Conservation (phyloP, 1,139 yeast species). For the Blastobotrys indianensis region DNA sequence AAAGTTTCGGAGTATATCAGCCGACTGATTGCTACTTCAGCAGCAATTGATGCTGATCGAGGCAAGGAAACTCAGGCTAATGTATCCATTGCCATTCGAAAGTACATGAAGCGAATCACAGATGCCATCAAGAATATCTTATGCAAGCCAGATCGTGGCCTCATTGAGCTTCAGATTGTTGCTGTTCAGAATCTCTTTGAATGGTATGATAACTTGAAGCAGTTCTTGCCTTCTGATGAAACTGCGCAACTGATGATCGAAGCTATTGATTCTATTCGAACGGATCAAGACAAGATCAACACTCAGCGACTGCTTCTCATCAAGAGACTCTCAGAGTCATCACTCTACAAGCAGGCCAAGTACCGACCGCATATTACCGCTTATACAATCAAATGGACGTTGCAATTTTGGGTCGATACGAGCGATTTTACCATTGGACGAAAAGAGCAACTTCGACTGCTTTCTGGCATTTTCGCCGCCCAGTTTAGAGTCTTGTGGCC, state of each 20-base stretch:
- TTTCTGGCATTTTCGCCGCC: conserved; percentile 31
- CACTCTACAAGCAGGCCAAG: conserved; percentile 38
- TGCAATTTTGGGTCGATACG: conserved; percentile 27
- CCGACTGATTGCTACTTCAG: conserved; percentile 27
- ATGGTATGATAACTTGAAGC: conserved; percentile 22
- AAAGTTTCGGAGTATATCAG: conserved; percentile 27
- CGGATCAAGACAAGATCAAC: conserved; percentile 40
- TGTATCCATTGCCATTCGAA: conserved; percentile 18
- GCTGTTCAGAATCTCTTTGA: conserved; percentile 21
- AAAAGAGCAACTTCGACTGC: conserved; percentile 29
- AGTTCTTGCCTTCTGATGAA: conserved; percentile 25
- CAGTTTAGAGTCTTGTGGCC: conserved; percentile 33
- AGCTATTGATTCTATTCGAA: conserved; percentile 26
- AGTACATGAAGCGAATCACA: conserved; percentile 21
- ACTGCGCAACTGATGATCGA: conserved; percentile 28
- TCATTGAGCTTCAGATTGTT: conserved; percentile 22
- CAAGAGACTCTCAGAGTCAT: conserved; percentile 50
- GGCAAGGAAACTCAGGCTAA: conserved; percentile 23
- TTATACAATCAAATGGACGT: conserved; percentile 54
- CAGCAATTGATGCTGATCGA: conserved; percentile 25
- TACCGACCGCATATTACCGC: conserved; percentile 44
- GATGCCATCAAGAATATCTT: conserved; percentile 23
- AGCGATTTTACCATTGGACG: conserved; percentile 25
- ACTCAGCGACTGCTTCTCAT: conserved; percentile 54
- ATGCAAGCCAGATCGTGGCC: conserved; percentile 19